phyloP scores from a whole-genome alignment of 345 rosid species.

The Hypericum androsaemum region DNA sequence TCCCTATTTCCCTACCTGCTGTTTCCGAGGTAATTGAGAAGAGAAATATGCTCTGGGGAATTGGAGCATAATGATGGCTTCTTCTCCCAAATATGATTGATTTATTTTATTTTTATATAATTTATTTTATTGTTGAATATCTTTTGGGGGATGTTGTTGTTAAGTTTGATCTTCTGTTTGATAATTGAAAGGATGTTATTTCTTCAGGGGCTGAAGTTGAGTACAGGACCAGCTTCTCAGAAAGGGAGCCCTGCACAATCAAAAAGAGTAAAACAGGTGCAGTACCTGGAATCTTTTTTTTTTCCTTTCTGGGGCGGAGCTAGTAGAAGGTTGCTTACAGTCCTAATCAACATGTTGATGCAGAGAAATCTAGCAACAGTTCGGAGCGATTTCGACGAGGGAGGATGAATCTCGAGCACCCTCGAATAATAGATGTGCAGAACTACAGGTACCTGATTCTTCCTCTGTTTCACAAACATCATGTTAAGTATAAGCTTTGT shows the following conservation, averaged over 20 bases:
- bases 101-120: too few species aligned
- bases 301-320: conserved; percentile 3
- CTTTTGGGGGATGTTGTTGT: not conserved
- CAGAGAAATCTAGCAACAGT: conserved; percentile 70
- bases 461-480: not conserved
- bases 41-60: conserved; percentile 6
- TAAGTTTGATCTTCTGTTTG: not conserved
- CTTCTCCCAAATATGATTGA: too few species aligned
- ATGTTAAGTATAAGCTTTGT: too few species aligned
- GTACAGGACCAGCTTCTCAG: conserved; percentile 66
- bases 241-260: conserved; percentile 62
- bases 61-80: not conserved
- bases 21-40: conserved; percentile 10
- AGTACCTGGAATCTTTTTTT: not conserved
- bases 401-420: conserved; percentile 88
- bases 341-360: conserved; percentile 10
- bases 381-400: conserved; percentile 58
- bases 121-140: too few species aligned
- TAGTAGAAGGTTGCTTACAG: conserved; percentile 1
- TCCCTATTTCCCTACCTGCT: not conserved
- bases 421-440: conserved; percentile 90
- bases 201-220: conserved; percentile 55
- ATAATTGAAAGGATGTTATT: conserved; percentile 1
- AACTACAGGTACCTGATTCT: conserved; percentile 54
- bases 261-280: conserved; percentile 90